Evolutionary conservation across 176 grass and related monocot genomes (phyloP), one percentile per base, ranked within the genome.

Genomic region (Coix lacrymajobi): DNA sequence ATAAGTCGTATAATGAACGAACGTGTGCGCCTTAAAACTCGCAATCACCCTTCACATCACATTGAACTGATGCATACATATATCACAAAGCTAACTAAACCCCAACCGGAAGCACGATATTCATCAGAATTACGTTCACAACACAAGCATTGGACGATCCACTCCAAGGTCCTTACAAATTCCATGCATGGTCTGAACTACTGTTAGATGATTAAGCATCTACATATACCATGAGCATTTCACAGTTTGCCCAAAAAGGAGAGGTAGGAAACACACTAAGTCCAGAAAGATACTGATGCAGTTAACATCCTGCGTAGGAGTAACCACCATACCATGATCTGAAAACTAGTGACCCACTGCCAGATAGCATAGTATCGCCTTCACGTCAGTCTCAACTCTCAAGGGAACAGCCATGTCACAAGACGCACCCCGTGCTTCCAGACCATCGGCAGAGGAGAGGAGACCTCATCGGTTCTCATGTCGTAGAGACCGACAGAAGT

Each of bases 381-480:
- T 79, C 29, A 24, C 29, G 13, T 49, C 7, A 67, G 3, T 43
- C 40, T 43, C 40, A 43, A 43, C 40, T 37, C 45, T 44, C 20
- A 80, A 66, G 77, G 62, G 77, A 79, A 79, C 11, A 79, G 6
- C 77, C 77, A 79, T 13, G 62, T 66, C 0, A 26, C 43, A 51
- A 8, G 62, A 66, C 66, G 32, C 62, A 79, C 36, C 1, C 49
- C 41, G 1, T 79, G 77, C 62, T 79, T 79, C 77, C 62, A 79
- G 77, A 24, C 11, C 41, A 79, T 66, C 1, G 61, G 61, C 61
- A 79, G 40, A 66, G 60, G 77, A 11, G 25, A 79, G 29, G 40
- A n/a, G 77, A 79, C 15, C 38, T 79, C 5, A 1, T 37, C 39
- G 2, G 25, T 79, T 43, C 26, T 66, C 77, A 79, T 79, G 77